phyloP scores from a whole-genome alignment of 1,284 basidiomycete species.

The Ustilago tritici region DNA sequence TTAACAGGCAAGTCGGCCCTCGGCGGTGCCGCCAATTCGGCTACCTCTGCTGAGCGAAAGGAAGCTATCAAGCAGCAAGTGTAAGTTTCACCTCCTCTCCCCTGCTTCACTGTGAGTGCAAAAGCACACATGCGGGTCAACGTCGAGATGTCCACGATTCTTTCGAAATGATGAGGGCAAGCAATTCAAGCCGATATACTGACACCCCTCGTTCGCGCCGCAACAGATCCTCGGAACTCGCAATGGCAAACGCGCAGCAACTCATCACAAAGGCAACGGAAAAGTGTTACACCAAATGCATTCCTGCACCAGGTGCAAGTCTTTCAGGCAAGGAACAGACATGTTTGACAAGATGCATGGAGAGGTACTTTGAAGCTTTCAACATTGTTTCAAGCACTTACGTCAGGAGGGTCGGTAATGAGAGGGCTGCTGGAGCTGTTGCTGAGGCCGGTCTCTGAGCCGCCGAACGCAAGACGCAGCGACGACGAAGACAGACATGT shows the following conservation, averaged over 20 bases:
- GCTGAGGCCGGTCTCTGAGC: slow-evolving; percentile 44
- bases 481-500: not conserved
- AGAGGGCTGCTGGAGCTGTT: slow-evolving; percentile 53
- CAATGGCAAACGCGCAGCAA: slow-evolving; percentile 67
- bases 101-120: not conserved
- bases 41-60: slow-evolving; percentile 60
- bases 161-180: not conserved
- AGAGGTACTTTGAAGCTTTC: slow-evolving; percentile 68
- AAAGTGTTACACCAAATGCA: slow-evolving; percentile 67
- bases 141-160: not conserved
- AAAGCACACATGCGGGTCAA: not conserved
- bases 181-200: not conserved
- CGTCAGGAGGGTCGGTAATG: slow-evolving; percentile 55
- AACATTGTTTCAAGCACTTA: slow-evolving; percentile 65
- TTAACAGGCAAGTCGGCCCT: slow-evolving; percentile 35
- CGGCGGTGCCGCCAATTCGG: slow-evolving; percentile 12
- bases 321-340: slow-evolving; percentile 66
- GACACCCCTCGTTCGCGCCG: not conserved
- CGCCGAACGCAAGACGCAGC: too few relatives aligned
- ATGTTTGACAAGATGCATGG: slow-evolving; percentile 65
- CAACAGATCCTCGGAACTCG: slow-evolving; percentile 46
- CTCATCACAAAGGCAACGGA: slow-evolving; percentile 68
- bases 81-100: slow-evolving; percentile 23
- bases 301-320: slow-evolving; percentile 55
- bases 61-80: slow-evolving; percentile 67